phyloP scores from a whole-genome alignment of 2,329 filamentous ascomycete genomes.

The Fusarium drepaniforme region DNA sequence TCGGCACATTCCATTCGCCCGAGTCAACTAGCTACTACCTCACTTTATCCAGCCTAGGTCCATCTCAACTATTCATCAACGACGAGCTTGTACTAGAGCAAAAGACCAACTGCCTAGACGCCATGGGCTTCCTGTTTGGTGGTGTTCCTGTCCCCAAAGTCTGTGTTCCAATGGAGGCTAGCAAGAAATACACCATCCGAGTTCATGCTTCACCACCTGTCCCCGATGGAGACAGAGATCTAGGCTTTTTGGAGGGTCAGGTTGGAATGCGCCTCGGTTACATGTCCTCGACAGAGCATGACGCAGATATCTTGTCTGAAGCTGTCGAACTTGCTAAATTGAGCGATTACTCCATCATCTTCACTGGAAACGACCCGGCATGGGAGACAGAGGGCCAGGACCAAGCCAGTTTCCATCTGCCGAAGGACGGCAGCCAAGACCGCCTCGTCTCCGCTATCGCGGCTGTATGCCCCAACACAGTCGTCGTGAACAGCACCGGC shows the following conservation, averaged over 20 bases:
- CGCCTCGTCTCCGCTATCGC: conserved; percentile 68
- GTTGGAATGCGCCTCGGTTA: conserved; percentile 48
- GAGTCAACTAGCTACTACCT: conserved; percentile 49
- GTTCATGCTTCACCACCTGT: conserved; percentile 48
- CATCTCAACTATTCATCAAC: conserved; percentile 47
- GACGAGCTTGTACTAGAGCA: conserved; percentile 48
- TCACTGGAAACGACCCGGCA: conserved; percentile 70
- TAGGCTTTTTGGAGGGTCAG: conserved; percentile 50
- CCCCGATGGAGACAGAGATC: conserved; percentile 33
- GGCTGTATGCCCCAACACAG: conserved; percentile 68
- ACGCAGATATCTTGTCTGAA: conserved; percentile 54
- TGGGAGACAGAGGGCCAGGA: conserved; percentile 70
- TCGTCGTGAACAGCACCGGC: conserved; percentile 74
- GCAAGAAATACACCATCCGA: conserved; percentile 47
- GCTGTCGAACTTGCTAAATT: conserved; percentile 69
- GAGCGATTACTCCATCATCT: conserved; percentile 67
- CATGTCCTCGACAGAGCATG: conserved; percentile 48
- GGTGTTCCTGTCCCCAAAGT: conserved; percentile 46
- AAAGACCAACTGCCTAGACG: conserved; percentile 45
- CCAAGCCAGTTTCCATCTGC: conserved; percentile 79
- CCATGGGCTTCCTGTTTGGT: conserved; percentile 52
- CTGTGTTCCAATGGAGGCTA: conserved; percentile 44
- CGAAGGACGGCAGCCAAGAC: conserved; percentile 69
- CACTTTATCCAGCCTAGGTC: conserved; percentile 47
- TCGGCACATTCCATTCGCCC: conserved; percentile 47